A percentile compares a stretch with the other conserved stretches of the same genome.
These are phyloP conservation scores for Delonix regia DNA, from an alignment of 306 rosid species.

Conservation along the genomic window DNA sequence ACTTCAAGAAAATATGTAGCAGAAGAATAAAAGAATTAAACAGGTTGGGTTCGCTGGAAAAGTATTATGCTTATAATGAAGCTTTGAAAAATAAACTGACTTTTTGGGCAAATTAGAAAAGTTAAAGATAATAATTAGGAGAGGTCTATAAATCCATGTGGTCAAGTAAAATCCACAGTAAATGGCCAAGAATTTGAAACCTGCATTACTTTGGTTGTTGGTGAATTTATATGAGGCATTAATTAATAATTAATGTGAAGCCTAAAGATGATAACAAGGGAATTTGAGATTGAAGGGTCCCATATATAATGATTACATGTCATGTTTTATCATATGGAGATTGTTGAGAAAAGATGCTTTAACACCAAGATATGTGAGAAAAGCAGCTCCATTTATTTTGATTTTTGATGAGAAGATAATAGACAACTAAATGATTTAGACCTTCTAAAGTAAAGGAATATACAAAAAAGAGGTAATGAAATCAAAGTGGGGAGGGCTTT, in stretches of 20 bases:
- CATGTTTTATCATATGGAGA: slow-evolving; percentile 53
- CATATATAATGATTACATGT: slow-evolving; percentile 40
- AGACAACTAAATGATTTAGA: slow-evolving; percentile 64
- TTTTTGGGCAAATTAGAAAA: slow-evolving; percentile 42
- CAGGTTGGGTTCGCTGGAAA: slow-evolving; percentile 2
- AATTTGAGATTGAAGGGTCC: slow-evolving; percentile 52
- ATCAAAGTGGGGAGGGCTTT: slow-evolving; percentile 26
- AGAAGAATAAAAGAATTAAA: not conserved
- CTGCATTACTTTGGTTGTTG: slow-evolving; percentile 36
- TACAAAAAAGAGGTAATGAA: slow-evolving; percentile 34
- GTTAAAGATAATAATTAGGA: slow-evolving; percentile 36
- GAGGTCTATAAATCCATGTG: slow-evolving; percentile 44
- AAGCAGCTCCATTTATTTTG: slow-evolving; percentile 40
- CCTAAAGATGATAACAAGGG: slow-evolving; percentile 39
- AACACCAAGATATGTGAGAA: slow-evolving; percentile 39
- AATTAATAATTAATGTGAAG: not conserved
- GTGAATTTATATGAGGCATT: slow-evolving; percentile 40
- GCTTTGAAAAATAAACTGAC: slow-evolving; percentile 23
- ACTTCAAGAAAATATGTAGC: slow-evolving; percentile 15
- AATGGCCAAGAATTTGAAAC: slow-evolving; percentile 53
- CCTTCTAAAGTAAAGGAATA: slow-evolving; percentile 64
- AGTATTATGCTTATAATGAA: slow-evolving; percentile 31
- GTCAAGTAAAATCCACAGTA: slow-evolving; percentile 38
- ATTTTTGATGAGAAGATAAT: slow-evolving; percentile 26
- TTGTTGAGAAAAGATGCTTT: slow-evolving; percentile 59